Conservation (phyloP, 495 filamentous ascomycete genomes). For the Saxophila tyrrhenica region DNA sequence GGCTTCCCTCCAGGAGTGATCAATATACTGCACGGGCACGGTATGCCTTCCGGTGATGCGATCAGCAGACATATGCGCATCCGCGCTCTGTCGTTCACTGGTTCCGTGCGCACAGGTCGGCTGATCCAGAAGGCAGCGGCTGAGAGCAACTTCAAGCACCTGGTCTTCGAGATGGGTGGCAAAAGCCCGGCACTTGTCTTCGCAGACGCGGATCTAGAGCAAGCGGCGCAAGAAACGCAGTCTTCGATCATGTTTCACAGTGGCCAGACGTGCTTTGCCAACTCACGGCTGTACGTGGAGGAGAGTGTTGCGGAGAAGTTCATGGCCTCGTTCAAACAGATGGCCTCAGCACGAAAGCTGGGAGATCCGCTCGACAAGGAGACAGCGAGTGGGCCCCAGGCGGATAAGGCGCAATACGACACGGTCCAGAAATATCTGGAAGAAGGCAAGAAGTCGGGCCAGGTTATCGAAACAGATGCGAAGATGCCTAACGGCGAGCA, state of each 20-base stretch:
- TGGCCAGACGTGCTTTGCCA: slow-evolving; percentile 28
- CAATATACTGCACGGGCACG: slow-evolving; percentile 43
- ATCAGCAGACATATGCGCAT: slow-evolving; percentile 5
- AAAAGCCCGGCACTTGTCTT: slow-evolving; percentile 47
- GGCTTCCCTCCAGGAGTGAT: slow-evolving; percentile 50
- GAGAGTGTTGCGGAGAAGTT: slow-evolving; percentile 26
- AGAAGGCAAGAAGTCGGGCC: slow-evolving; percentile 22
- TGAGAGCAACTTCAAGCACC: slow-evolving; percentile 47
- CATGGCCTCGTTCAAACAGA: slow-evolving; percentile 17
- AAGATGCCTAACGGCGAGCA: slow-evolving; percentile 17
- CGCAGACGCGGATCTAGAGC: slow-evolving; percentile 45
- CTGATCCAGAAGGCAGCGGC: slow-evolving; percentile 22
- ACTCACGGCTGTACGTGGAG: slow-evolving; percentile 27
- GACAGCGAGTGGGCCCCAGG: slow-evolving; percentile 25
- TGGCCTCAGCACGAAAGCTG: slow-evolving; percentile 9
- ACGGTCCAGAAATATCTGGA: slow-evolving; percentile 22
- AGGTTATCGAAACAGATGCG: slow-evolving; percentile 24
- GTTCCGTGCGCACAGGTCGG: slow-evolving; percentile 19
- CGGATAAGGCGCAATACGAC: slow-evolving; percentile 16
- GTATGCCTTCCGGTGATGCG: slow-evolving; percentile 5
- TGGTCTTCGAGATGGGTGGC: slow-evolving; percentile 51
- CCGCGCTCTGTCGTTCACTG: slow-evolving; percentile 20
- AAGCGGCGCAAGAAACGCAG: slow-evolving; percentile 34
- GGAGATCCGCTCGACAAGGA: slow-evolving; percentile 26
- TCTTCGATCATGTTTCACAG: slow-evolving; percentile 20